A percentile compares a stretch with the other conserved stretches of the same genome.
These are phyloP conservation scores for Wickerhamiella nectarea DNA, from an alignment of 805 yeast genomes.

Conservation along the genomic window DNA sequence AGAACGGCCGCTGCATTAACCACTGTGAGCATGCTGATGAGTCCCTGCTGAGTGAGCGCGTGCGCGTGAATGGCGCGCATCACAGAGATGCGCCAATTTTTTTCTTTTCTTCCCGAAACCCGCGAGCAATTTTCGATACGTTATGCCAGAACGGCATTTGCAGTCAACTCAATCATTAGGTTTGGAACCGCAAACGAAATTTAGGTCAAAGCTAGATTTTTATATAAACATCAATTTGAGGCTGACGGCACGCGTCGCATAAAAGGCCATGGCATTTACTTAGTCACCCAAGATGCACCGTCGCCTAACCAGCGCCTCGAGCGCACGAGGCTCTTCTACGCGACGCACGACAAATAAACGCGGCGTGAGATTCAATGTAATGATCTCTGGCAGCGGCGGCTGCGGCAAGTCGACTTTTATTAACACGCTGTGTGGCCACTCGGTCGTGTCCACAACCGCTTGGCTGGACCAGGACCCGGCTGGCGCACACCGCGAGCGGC, in stretches of 20 bases:
- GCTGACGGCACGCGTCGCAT: not conserved
- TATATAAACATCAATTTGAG: too few relatives aligned
- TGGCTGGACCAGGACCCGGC: constrained; percentile 19
- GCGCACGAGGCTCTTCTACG: constrained; percentile 4
- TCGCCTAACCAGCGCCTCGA: constrained; percentile 9
- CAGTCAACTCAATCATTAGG: too few relatives aligned
- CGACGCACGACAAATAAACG: constrained; percentile 33
- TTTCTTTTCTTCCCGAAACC: too few relatives aligned
- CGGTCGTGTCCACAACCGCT: constrained; percentile 38
- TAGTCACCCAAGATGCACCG: constrained; percentile 7
- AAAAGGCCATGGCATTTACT: not conserved
- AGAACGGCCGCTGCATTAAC: not conserved
- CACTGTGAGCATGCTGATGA: constrained; percentile 6
- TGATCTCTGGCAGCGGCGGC: constrained; percentile 86
- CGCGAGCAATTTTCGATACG: too few relatives aligned
- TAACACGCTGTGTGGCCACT: constrained; percentile 75
- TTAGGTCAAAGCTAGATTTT: too few relatives aligned
- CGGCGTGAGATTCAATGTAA: constrained; percentile 69
- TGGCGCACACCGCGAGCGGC: constrained; percentile 21
- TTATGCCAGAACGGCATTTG: too few relatives aligned
- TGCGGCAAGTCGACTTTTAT: constrained; percentile 85
- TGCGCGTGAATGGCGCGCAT: too few relatives aligned
- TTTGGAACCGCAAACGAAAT: too few relatives aligned
- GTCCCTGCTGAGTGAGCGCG: not conserved
- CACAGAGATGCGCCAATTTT: too few relatives aligned